Base-by-base conservation (phyloP, 108 stramenopile genomes). In the Nitzschia sp. region DNA sequence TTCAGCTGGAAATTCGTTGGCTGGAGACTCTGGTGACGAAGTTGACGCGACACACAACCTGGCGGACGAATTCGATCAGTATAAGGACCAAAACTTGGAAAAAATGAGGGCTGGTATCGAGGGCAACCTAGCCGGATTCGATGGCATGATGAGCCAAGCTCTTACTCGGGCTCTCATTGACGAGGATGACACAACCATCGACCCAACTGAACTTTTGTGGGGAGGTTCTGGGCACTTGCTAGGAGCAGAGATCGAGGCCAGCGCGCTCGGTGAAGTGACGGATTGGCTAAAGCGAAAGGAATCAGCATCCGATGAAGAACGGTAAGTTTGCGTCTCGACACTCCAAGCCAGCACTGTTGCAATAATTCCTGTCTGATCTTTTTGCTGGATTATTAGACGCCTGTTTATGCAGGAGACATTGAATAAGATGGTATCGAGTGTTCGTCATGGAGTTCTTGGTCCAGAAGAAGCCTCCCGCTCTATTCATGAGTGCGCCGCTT, bases 81-180 rank as follows among this genome's bases (percentile, higher is more conserved):
- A 82, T 67, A 87, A 87, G 65, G 86, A 91, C 63, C 86, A 89
- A 58, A 87, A 87, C 51, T 28, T 87, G 42, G 92, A 93, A 69
- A 70, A 80, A 38, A 82, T 91, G 79, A 69, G 88, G 46, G 69
- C 80, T 17, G 81, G 81, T n/a, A 79, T 94, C 5, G 89, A 90
- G 65, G 86, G 77, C 31, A 76, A 74, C 25, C 54, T 90, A 1
- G 35, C 77, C 3, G 85, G 82, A 26, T 85, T 84, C 33, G 88
- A 94, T 34, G 87, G 93, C 0, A 94, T 94, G 82, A 83, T 94
- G 83, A 94, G 86, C 47, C 71, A 87, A 54, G 92, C 92, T 25
- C 71, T 93, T 62, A 89, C 89, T 21, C 76, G 77, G 42, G 92
- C 89, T 0, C 65, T 93, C 23, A 89, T 93, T 66, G 89, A 85